Conservation (phyloP, 2,329 filamentous ascomycete genomes). For the Microsporum audouinii region DNA sequence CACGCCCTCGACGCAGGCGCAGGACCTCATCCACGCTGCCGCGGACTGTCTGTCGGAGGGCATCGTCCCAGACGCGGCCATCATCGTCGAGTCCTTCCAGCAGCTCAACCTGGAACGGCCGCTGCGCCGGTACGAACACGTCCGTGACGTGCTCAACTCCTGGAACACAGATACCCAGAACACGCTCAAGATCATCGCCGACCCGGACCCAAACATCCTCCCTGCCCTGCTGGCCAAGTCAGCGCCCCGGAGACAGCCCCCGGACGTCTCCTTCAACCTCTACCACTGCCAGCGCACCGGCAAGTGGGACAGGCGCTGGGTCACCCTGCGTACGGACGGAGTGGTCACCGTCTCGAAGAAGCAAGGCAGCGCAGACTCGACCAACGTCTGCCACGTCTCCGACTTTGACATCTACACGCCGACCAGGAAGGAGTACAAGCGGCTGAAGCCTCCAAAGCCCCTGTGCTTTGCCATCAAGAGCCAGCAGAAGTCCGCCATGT, state of each 20-base stretch:
- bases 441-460: conserved; percentile 72
- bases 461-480: conserved; percentile 82
- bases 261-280: conserved; percentile 57
- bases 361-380: conserved; percentile 49
- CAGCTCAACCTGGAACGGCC: conserved; percentile 69
- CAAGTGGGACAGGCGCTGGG: conserved; percentile 78
- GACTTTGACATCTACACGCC: conserved; percentile 88
- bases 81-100: conserved; percentile 67
- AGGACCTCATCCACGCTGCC: conserved; percentile 60
- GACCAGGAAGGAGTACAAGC: conserved; percentile 55
- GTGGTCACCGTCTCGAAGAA: conserved; percentile 65
- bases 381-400: conserved; percentile 68
- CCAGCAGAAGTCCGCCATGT: conserved; percentile 77
- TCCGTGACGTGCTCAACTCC: conserved; percentile 81
- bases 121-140: conserved; percentile 71
- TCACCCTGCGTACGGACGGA: conserved; percentile 62
- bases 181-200: conserved; percentile 53
- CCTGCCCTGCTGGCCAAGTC: conserved; percentile 53
- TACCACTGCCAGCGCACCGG: conserved; percentile 71
- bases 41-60: conserved; percentile 51
- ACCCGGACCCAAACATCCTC: conserved; percentile 41
- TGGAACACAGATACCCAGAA: conserved; percentile 80
- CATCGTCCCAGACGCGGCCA: conserved; percentile 53
- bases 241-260: conserved; percentile 53
- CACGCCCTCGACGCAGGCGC: conserved; percentile 59